Conservation (phyloP, 495 filamentous ascomycete species). For the Daldinia loculata region DNA sequence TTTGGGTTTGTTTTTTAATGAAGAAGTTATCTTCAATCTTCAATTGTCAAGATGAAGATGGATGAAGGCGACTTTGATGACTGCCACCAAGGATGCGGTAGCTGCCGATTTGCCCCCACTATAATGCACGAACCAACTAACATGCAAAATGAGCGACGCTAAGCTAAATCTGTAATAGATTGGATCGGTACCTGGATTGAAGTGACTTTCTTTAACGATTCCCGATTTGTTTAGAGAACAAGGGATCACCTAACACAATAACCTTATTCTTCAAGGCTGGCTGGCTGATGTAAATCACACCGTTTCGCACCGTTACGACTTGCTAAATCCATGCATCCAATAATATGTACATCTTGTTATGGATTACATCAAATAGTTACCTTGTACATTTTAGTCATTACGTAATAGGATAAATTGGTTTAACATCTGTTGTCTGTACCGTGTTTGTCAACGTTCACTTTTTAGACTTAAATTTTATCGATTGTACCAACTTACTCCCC, state of each 20-base stretch:
- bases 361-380: not conserved
- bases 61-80: slow-evolving; percentile 27
- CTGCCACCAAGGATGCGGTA: slow-evolving; percentile 13
- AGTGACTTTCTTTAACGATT: not conserved
- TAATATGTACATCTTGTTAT: no score
- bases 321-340: not conserved
- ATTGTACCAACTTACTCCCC: not conserved
- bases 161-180: slow-evolving; percentile 14
- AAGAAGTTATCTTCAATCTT: slow-evolving; percentile 4
- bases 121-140: slow-evolving; percentile 13
- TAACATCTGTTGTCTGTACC: not conserved
- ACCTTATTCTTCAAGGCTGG: not conserved
- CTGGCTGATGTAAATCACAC: not conserved
- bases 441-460: not conserved
- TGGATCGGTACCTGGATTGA: slow-evolving; percentile 21
- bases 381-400: not conserved
- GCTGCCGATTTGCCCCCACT: slow-evolving; percentile 22
- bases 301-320: not conserved
- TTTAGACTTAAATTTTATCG: not conserved
- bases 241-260: not conserved
- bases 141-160: slow-evolving; percentile 22
- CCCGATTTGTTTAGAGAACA: not conserved
- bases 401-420: not conserved
- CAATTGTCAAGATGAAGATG: slow-evolving; percentile 17
- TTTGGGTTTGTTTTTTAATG: slow-evolving; percentile 2